Percentiles rank a stretch among this genome's conserved stretches.
Conservation (phyloP, 108 stramenopile genomes). For the Seminavis robusta region DNA sequence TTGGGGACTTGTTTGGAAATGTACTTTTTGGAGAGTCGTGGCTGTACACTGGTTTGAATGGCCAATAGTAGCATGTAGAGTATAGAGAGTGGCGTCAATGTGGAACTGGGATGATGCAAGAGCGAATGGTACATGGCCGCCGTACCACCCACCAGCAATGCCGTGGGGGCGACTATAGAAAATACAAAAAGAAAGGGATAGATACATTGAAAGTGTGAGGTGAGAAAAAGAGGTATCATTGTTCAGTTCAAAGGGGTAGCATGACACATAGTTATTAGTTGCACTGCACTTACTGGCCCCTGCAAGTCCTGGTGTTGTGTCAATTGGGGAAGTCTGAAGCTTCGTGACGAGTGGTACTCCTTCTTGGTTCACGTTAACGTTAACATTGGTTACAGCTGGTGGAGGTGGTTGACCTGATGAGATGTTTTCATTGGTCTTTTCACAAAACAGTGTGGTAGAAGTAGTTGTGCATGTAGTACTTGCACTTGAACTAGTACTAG, state of each 20-base stretch:
- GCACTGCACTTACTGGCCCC: too few species aligned
- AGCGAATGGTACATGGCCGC: slow-evolving; percentile 18
- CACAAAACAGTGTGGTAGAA: too few species aligned
- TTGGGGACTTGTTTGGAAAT: slow-evolving; percentile 44
- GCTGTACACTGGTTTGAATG: slow-evolving; percentile 86
- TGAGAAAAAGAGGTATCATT: neutral
- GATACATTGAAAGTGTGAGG: neutral
- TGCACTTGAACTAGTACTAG: too few species aligned
- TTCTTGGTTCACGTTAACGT: too few species aligned
- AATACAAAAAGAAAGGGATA: neutral
- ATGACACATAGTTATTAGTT: too few species aligned
- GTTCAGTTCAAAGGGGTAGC: neutral
- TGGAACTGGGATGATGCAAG: slow-evolving; percentile 26
- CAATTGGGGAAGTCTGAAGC: too few species aligned
- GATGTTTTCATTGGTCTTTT: too few species aligned
- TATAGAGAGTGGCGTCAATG: slow-evolving; percentile 43
- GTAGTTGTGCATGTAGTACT: too few species aligned
- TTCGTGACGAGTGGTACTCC: too few species aligned
- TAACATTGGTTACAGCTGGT: too few species aligned
- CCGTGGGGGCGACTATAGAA: neutral
- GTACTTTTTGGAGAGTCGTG: slow-evolving; percentile 61
- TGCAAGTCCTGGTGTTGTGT: too few species aligned
- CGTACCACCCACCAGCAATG: slow-evolving; percentile 18
- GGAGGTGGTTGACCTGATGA: too few species aligned
- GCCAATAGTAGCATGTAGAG: slow-evolving; percentile 68